Conservation (phyloP, 345 rosid genomes). For the Capsella bursapastoris region DNA sequence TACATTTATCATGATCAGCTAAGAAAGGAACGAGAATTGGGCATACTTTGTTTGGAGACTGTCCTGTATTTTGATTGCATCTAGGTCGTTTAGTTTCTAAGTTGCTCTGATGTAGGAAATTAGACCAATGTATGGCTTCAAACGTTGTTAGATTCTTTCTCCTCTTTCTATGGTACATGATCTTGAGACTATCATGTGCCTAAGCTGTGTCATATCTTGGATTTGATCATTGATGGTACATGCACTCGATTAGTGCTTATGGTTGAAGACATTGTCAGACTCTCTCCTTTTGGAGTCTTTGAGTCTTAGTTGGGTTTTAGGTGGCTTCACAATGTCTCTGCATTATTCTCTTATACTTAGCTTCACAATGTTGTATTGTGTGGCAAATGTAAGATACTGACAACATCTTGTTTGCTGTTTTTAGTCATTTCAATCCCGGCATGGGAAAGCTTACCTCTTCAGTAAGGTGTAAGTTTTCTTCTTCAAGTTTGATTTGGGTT, state of each 20-base stretch:
- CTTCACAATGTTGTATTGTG: constrained; percentile 5
- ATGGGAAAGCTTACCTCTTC: constrained; percentile 99
- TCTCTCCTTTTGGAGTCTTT: not conserved
- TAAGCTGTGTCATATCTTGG: not conserved
- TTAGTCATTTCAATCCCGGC: constrained; percentile 85
- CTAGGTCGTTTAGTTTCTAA: not conserved
- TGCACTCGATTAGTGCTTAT: not conserved
- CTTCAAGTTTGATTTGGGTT: constrained; percentile 11
- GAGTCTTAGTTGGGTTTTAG: not conserved
- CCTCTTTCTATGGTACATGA: not conserved
- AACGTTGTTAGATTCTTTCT: constrained; percentile 4
- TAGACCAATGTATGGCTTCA: constrained; percentile 30
- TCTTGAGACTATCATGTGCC: constrained; percentile 1
- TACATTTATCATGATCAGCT: not conserved
- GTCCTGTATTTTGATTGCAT: not conserved
- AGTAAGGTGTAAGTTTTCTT: constrained; percentile 90
- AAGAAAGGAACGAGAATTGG: not conserved
- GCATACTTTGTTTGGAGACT: not conserved
- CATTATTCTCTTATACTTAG: not conserved
- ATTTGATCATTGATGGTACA: constrained; percentile 7
- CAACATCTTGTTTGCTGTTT: constrained; percentile 9
- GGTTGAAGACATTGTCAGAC: constrained; percentile 6
- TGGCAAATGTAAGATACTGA: constrained; percentile 16
- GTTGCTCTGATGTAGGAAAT: not conserved
- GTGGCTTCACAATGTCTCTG: not conserved